phyloP scores from a whole-genome alignment of 345 rosid genomes.

The Aurinia saxatilis region DNA sequence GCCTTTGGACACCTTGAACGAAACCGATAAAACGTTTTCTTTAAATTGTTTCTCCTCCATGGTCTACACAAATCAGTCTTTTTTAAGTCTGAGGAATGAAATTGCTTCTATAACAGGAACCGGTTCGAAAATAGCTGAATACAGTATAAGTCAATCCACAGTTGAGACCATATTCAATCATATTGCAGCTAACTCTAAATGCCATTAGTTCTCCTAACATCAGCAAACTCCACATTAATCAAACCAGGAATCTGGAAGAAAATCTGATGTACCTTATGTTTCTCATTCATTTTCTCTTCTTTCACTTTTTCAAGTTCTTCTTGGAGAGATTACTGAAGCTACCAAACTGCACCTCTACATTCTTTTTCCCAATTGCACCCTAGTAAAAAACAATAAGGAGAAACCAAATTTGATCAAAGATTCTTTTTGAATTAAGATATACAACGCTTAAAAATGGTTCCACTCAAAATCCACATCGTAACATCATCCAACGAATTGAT shows the following conservation, averaged over 20 bases:
- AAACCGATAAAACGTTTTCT: conserved; percentile 70
- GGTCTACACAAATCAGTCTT: no score
- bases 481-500: no score
- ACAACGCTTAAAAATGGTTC: no score
- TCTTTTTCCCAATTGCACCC: conserved; percentile 72
- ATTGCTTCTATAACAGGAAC: conserved; percentile 37
- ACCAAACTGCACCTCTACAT: conserved; percentile 56
- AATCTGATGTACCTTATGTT: conserved; percentile 47
- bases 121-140: conserved; percentile 70
- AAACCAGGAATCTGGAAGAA: no score
- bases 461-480: no score
- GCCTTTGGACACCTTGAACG: conserved; percentile 76
- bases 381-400: conserved; percentile 18
- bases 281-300: conserved; percentile 57
- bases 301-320: conserved; percentile 62
- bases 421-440: background rate
- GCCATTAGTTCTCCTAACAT: no score
- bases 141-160: conserved; percentile 93
- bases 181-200: conserved; percentile 83
- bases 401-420: background rate
- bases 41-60: no score
- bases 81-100: background rate
- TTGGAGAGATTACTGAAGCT: conserved; percentile 44
- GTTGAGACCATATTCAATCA: conserved; percentile 90
- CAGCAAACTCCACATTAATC: no score